These are phyloP conservation scores for Botrytis elliptica DNA, from an alignment of 2,329 filamentous ascomycete species.

Conservation along the genomic window DNA sequence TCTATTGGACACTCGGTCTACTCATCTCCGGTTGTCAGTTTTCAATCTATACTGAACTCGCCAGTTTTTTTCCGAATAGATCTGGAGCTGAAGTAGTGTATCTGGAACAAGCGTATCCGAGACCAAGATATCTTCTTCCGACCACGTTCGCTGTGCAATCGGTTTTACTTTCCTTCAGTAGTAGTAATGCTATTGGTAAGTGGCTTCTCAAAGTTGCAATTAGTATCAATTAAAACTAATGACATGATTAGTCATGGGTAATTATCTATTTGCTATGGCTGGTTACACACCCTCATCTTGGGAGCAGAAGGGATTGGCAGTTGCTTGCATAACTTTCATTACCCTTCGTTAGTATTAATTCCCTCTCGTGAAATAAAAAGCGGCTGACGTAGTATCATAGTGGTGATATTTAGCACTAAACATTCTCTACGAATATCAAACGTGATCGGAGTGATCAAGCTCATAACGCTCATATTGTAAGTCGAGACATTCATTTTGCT, in stretches of 20 bases:
- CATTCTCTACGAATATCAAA: conserved; percentile 57
- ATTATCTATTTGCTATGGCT: conserved; percentile 60
- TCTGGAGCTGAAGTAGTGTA: conserved; percentile 67
- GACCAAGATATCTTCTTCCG: conserved; percentile 63
- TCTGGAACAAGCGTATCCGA: conserved; percentile 65
- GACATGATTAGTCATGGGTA: conserved; percentile 49
- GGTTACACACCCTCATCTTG: conserved; percentile 53
- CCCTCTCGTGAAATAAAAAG: not conserved
- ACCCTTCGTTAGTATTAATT: conserved; percentile 47
- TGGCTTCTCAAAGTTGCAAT: not conserved
- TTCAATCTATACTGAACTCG: conserved; percentile 61
- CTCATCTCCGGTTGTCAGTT: conserved; percentile 56
- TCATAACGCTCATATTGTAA: conserved; percentile 60
- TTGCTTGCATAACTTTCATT: conserved; percentile 46
- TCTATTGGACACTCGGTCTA: conserved; percentile 65
- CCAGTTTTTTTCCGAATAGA: conserved; percentile 64
- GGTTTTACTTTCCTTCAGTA: conserved; percentile 63
- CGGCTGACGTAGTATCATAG: conserved; percentile 27
- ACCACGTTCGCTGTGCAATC: conserved; percentile 63
- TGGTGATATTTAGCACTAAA: conserved; percentile 54
- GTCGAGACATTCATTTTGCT: conserved; percentile 22
- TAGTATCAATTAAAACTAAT: not conserved
- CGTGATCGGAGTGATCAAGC: conserved; percentile 56
- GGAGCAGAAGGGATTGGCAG: conserved; percentile 65
- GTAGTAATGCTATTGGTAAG: conserved; percentile 58